A percentile compares a stretch with the other conserved stretches of the same genome.
These are phyloP conservation scores for Stachybotrys chartarum DNA, from an alignment of 2,329 filamentous ascomycete genomes.

Conservation along the genomic window DNA sequence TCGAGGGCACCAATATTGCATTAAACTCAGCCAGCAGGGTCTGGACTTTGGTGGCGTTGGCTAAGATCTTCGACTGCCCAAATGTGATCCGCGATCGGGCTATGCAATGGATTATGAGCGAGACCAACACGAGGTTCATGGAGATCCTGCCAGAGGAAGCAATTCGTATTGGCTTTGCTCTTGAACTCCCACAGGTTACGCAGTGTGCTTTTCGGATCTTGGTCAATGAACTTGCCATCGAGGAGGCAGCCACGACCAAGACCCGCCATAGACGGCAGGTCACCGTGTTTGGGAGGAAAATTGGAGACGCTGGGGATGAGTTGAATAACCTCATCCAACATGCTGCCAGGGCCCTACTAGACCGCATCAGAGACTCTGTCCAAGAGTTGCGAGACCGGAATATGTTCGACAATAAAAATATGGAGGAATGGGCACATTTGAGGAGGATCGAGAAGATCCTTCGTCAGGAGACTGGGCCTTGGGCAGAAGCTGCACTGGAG, in stretches of 20 bases:
- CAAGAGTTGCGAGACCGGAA: slow-evolving; percentile 23
- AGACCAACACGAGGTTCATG: slow-evolving; percentile 50
- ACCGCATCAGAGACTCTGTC: slow-evolving; percentile 29
- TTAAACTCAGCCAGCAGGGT: slow-evolving; percentile 60
- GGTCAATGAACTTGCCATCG: slow-evolving; percentile 55
- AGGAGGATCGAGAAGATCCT: slow-evolving; percentile 14
- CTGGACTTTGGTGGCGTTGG: slow-evolving; percentile 59
- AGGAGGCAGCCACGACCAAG: slow-evolving; percentile 20
- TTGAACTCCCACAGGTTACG: slow-evolving; percentile 35
- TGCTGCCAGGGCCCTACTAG: slow-evolving; percentile 44
- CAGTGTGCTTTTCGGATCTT: slow-evolving; percentile 50
- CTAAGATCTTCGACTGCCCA: slow-evolving; percentile 49
- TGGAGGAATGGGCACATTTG: slow-evolving; percentile 26
- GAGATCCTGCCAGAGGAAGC: slow-evolving; percentile 57
- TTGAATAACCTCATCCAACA: slow-evolving; percentile 51
- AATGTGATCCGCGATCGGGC: slow-evolving; percentile 39
- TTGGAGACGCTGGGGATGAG: slow-evolving; percentile 44
- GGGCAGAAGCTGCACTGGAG: slow-evolving; percentile 6
- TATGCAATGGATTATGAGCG: slow-evolving; percentile 50
- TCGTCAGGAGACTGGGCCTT: slow-evolving; percentile 1
- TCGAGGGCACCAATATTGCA: slow-evolving; percentile 45
- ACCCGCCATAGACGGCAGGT: slow-evolving; percentile 10
- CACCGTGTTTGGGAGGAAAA: slow-evolving; percentile 36
- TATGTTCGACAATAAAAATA: slow-evolving; percentile 19
- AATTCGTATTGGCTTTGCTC: slow-evolving; percentile 46